Base-by-base conservation (phyloP, 768 basidiomycete genomes). In the Lentinula boryana region DNA sequence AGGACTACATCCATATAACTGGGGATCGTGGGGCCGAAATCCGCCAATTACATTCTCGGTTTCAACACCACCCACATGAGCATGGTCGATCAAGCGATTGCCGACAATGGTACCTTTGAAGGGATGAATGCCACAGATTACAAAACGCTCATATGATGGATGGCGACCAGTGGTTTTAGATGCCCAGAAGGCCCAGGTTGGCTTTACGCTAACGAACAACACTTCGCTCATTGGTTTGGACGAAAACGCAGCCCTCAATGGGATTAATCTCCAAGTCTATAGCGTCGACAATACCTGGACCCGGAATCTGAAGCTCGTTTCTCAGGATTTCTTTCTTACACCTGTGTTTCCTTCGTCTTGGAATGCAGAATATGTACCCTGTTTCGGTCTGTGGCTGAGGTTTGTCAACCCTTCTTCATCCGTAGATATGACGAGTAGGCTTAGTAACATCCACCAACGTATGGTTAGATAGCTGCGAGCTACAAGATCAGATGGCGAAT, bases 61-160 rank as follows among this genome's bases (percentile, higher is more conserved):
- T 48, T 66, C 46, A 64, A 64, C 38, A 55, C 60, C 54, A 66
- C 65, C 6, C 64, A 66, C 18, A 52, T 62, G 33, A 18, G 41
- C 13, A 53, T 66, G 2, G 61, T 66, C 38, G 54, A 56, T 21
- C 44, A 58, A 9, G 65, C 65, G 5, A 58, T 55, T 7, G 63
- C 63, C 9, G 58, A 51, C 13, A 64, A 64, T 56, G 62, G 41
- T 12, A 64, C 65, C 5, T 66, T 66, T 21, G 63, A 66, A 55
- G 65, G 65, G 12, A 61, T 56, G 61, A 66, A 66, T 48, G 65
- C 63, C n/a, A 64, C 63, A 0, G 65, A 64, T 9, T 62, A 64
- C 41, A 58, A 61, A 23, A 48, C 58, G 1, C 55, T 64, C 63
- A 66, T 31, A 60, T 62, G 56, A 66, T 31, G 63, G 65, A 10